Base-by-base conservation (phyloP, 2,329 filamentous ascomycete genomes). In the Tothia fuscella region DNA sequence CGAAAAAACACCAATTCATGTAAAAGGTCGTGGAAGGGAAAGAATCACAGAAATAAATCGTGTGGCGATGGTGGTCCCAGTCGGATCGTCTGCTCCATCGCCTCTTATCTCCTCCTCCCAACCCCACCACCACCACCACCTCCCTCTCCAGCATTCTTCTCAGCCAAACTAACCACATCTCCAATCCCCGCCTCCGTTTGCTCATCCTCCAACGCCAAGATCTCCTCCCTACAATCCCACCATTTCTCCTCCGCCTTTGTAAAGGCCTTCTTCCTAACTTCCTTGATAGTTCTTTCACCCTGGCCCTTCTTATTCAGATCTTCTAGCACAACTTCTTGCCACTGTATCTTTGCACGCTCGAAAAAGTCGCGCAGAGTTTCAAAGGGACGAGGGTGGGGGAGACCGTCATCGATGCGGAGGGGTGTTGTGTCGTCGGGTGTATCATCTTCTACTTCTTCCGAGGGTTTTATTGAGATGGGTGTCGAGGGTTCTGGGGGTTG, bases 161-260 rank as follows among this genome's bases (percentile, higher is more conserved):
- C 86, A 38, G 80, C 78, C 55, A 96, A 67, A 55, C 80, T 91
- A 42, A 96, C 84, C 32, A 96, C 85, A 65, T 96, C 91, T 13
- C 87, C 84, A 59, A 96, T 95, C 7, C 91, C 88, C 25, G 87
- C 85, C 37, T 83, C 88, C 62, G 95, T 89, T 66, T 96, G 87
- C 65, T 95, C 89, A 62, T 95, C 89, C 63, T 98, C 91, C 55
- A 96, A 62, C 5, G 78, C 82, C 41, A 80, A 82, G 50, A 98
- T 83, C 64, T 96, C 89, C 65, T 98, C 91, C 52, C 91, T 75
- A 57, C 82, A 87, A 68, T 95, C 91, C 91, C 91, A 98, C 91
- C 91, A 98, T 60, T 93, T 94, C 64, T 88, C 83, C 62, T 98
- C 91, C 30, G 88, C 88, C 49, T 86, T 72, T 56, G 86, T 81